These are phyloP conservation scores for Malus orientalis DNA, from an alignment of 306 rosid species.

Conservation along the genomic window DNA sequence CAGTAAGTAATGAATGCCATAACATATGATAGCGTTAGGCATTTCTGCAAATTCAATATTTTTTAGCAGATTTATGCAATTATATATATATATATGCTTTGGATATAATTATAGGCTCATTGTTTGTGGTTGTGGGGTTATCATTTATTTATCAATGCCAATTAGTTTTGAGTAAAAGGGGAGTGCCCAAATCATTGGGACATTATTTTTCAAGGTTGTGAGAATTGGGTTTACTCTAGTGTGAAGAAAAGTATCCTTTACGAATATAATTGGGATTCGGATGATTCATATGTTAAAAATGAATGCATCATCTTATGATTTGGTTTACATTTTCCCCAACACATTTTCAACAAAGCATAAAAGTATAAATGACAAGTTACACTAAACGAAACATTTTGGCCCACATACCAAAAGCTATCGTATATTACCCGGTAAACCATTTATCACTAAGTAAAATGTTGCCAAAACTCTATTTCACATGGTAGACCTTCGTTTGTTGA, in stretches of 20 bases:
- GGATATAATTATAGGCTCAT: not conserved
- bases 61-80: not conserved
- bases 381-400: slow-evolving; percentile 31
- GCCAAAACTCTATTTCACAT: not conserved
- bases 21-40: slow-evolving; percentile 38
- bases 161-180: slow-evolving; percentile 23
- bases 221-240: slow-evolving; percentile 40
- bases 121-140: not conserved
- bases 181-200: slow-evolving; percentile 64
- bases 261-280: slow-evolving; percentile 28
- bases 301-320: slow-evolving; percentile 49
- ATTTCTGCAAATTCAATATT: too few species aligned
- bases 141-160: slow-evolving; percentile 8
- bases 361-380: slow-evolving; percentile 26
- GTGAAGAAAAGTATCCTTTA: slow-evolving; percentile 65
- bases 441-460: not conserved
- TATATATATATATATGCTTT: too few species aligned
- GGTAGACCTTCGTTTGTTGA: not conserved
- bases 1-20: slow-evolving; percentile 25
- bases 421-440: not conserved
- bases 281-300: slow-evolving; percentile 11
- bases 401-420: slow-evolving; percentile 16
- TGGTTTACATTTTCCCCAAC: slow-evolving; percentile 55
- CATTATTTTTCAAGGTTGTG: slow-evolving; percentile 35
- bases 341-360: slow-evolving; percentile 61